Conservation (phyloP, 2,329 filamentous ascomycete species). For the Epichloe elymi region DNA sequence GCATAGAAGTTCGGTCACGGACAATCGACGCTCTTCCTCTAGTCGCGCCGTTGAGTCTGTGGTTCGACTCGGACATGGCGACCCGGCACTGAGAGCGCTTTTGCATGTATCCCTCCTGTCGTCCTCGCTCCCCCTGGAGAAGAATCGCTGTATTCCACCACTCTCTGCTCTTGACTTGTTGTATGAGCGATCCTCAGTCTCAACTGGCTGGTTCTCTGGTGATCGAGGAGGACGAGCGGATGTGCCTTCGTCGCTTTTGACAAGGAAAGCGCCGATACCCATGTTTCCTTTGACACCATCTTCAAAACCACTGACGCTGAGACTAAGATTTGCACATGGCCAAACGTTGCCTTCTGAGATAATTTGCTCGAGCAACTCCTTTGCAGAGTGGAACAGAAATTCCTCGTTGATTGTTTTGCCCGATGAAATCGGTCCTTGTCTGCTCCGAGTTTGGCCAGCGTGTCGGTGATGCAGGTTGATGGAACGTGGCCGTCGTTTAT, state of each 20-base stretch:
- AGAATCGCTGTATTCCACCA: conserved; percentile 44
- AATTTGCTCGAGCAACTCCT: conserved; percentile 63
- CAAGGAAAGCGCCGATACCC: conserved; percentile 76
- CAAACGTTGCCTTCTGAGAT: conserved; percentile 66
- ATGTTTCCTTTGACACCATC: conserved; percentile 73
- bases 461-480: conserved; percentile 76
- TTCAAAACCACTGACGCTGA: conserved; percentile 87
- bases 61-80: not conserved
- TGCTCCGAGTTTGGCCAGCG: conserved; percentile 59
- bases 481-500: conserved; percentile 73
- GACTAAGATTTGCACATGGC: conserved; percentile 82
- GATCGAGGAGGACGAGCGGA: conserved; percentile 12
- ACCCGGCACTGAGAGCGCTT: not conserved
- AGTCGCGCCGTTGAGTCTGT: not conserved
- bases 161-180: conserved; percentile 28
- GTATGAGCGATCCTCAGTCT: conserved; percentile 8
- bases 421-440: conserved; percentile 62
- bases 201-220: not conserved
- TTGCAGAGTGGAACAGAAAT: conserved; percentile 61
- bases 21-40: not conserved
- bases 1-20: conserved; percentile 32
- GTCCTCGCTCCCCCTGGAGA: conserved; percentile 23
- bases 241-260: conserved; percentile 57
- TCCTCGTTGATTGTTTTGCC: conserved; percentile 62
- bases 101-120: not conserved